Evolutionary conservation across 805 yeast genomes (phyloP).

Genomic region (Starmerella scarabaei): DNA sequence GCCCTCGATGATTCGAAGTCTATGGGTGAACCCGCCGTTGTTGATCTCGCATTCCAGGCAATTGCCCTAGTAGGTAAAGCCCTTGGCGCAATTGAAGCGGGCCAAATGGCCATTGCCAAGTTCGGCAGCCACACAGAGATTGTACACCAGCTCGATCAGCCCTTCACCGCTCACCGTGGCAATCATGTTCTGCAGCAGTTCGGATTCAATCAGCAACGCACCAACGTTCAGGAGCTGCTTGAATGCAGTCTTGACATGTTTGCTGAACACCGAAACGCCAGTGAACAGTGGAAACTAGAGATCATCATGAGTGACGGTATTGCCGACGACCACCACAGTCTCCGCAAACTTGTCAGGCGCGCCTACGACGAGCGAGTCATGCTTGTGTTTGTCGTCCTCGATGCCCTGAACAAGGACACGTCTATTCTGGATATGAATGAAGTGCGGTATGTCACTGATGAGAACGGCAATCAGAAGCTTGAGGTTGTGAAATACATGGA

Average conservation of each 20-base stretch:
- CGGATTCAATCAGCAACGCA: conserved; percentile 74
- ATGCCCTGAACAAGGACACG: conserved; percentile 56
- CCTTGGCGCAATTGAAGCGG: conserved; percentile 83
- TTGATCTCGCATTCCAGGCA: conserved; percentile 85
- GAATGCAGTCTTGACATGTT: conserved; percentile 61
- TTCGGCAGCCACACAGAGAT: conserved; percentile 77
- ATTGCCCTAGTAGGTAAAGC: conserved; percentile 91
- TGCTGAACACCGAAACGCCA: conserved; percentile 40
- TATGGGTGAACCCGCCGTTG: conserved; percentile 86
- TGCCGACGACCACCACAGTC: conserved; percentile 82
- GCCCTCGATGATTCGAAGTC: conserved; percentile 96
- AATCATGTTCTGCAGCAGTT: conserved; percentile 76
- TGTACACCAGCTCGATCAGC: conserved; percentile 81
- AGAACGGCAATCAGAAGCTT: conserved; percentile 54
- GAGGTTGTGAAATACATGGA: conserved; percentile 78
- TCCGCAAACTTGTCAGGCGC: conserved; percentile 71
- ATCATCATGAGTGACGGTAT: conserved; percentile 93
- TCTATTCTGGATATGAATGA: conserved; percentile 92
- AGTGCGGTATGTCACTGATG: conserved; percentile 59
- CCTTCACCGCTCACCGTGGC: conserved; percentile 73
- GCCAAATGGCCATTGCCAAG: conserved; percentile 77
- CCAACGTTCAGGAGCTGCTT: conserved; percentile 69
- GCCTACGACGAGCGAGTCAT: conserved; percentile 87
- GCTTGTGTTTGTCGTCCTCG: conserved; percentile 89
- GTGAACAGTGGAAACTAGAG: conserved; percentile 75